Base-by-base conservation (phyloP, 352 stramenopile genomes). In the Sclerospora graminicola region DNA sequence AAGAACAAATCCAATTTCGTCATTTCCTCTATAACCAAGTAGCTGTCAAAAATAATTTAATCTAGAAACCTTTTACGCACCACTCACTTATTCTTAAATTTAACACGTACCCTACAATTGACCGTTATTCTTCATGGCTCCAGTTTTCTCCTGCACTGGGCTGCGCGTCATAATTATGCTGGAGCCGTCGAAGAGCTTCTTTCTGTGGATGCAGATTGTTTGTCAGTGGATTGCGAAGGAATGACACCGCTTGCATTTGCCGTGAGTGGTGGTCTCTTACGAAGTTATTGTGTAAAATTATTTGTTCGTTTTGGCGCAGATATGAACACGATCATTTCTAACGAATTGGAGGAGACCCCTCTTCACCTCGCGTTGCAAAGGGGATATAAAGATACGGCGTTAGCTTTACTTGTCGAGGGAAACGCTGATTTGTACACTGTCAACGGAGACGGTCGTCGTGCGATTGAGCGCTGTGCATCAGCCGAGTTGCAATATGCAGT, bases 401-500 rank as follows among this genome's bases (percentile, higher is more conserved):
- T 90, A 11, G 74, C 76, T 37, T 41, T 90, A 23, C 60, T 90
- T 16, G 48, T 80, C 8, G 50, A 63, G 15, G 79, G 79, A 10
- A 52, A 70, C 11, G 75, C 73, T 8, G 63, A 81, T 36, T 36
- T 85, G 14, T 79, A 69, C 27, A 57, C 52, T 0, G 30, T 78
- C 35, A 87, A 89, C 30, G 54, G 52, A 2, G 57, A 72, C 2
- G 77, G 73, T 1, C 62, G 62, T 21, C 71, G 75, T 20, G 75
- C 80, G 0, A 55, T 91, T 27, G 69, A 88, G 38, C 88, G 78
- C 54, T 84, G 75, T 13, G 73, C 80, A 30, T 85, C 77, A 0
- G 71, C 73, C 9, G 74, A 84, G 41, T 45, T 88, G 16, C 77
- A 88, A 50, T 89, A 72, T 45, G 74, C 67, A 13, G 74, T 89